phyloP scores from a whole-genome alignment of 176 grass and related monocot species.

The Hordeum marinum region DNA sequence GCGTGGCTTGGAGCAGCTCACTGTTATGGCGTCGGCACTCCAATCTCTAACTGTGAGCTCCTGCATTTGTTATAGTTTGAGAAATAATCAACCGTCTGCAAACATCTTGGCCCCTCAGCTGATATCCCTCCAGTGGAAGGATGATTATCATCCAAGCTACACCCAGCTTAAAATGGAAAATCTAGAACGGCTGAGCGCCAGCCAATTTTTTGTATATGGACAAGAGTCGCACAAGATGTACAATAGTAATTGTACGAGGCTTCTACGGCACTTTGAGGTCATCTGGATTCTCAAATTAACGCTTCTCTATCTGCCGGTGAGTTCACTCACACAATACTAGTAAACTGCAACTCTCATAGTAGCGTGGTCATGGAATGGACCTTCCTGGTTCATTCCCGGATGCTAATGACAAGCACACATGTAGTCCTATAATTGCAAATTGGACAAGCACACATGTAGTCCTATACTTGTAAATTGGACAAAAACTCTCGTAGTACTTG shows the following conservation, averaged over 20 bases:
- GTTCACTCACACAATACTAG: neutral
- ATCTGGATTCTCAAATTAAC: neutral
- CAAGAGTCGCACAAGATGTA: neutral
- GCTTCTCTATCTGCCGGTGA: neutral
- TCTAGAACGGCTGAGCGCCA: neutral
- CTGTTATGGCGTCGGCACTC: neutral
- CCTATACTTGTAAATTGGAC: no score
- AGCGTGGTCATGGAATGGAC: neutral
- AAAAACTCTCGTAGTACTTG: no score
- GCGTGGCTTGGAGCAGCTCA: neutral
- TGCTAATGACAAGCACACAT: neutral
- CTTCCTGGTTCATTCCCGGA: neutral
- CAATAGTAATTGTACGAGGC: neutral
- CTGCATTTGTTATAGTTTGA: neutral
- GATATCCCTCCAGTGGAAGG: neutral
- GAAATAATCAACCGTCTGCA: neutral
- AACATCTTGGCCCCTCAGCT: neutral
- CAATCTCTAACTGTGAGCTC: accelerated
- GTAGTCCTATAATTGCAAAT: neutral
- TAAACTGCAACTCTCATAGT: neutral
- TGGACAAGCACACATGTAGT: no score
- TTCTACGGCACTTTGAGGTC: neutral
- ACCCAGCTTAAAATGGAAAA: neutral
- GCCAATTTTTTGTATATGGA: neutral
- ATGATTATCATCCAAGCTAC: neutral